phyloP scores from a whole-genome alignment of 2,329 filamentous ascomycete genomes.

The Aschersonia sp. region DNA sequence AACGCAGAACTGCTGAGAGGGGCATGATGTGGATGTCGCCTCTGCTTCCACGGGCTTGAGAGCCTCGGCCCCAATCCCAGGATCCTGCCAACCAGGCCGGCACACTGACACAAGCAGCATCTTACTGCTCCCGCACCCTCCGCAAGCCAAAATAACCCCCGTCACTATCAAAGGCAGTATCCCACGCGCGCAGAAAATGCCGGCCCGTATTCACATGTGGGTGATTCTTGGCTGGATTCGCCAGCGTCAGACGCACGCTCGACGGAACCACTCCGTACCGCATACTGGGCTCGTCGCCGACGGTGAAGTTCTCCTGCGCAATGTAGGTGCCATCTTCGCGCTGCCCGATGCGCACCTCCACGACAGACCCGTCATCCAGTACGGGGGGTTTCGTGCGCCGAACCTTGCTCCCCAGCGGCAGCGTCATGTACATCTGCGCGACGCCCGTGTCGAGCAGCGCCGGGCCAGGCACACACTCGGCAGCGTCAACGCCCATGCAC shows the following conservation, averaged over 20 bases:
- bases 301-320: constrained; percentile 1
- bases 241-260: constrained; percentile 1
- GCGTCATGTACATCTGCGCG: constrained; percentile 2
- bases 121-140: not conserved
- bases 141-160: constrained; percentile 1
- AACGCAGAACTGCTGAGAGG: too few species aligned
- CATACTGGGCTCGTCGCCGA: constrained; percentile 6
- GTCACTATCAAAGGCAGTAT: constrained; percentile 2
- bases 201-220: constrained; percentile 1
- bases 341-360: not conserved
- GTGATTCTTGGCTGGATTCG: not conserved
- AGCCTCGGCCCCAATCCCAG: too few species aligned
- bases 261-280: not conserved
- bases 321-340: not conserved
- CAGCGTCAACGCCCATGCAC: constrained; percentile 1
- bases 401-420: constrained; percentile 1
- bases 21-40: too few species aligned
- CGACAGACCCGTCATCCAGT: not conserved
- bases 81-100: too few species aligned
- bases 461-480: not conserved
- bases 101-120: too few species aligned
- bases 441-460: constrained; percentile 2
- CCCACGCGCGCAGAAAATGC: constrained; percentile 1
- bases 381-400: not conserved
- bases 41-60: too few species aligned